Base-by-base conservation (phyloP, 1,284 basidiomycete genomes). In the Ceratobasidium papillatum region DNA sequence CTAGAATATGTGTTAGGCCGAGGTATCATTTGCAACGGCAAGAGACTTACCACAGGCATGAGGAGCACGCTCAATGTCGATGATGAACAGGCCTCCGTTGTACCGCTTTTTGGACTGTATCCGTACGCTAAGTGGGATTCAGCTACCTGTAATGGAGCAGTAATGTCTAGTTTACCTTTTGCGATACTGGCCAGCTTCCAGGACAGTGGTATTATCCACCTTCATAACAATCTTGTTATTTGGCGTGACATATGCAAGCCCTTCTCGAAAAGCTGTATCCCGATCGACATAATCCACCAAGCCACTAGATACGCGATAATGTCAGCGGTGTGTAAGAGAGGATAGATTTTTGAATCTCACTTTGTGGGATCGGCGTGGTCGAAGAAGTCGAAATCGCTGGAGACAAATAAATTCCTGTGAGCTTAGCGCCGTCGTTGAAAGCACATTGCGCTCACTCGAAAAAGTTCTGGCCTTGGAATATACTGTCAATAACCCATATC, bases 21-120 rank as follows among this genome's bases (percentile, higher is more conserved):
- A 51, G 32, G 30, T 34, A 9, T 52, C 22, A 66, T 68, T 17
- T 8, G 51, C 30, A 25, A 11, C 17, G 14, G 22, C 19, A 11
- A n/a, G n/a, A 59, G 45, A 75, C 85, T 54, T 80, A 90, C 89
- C 89, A 80, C 90, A 92, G 51, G 90, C 90, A 88, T 89, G 91
- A 8, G 91, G 91, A 3, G 89, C 89, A 77, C 82, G 85, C 73
- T 89, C 88, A 45, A 91, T 80, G 78, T 92, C 91, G 2, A 92
- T 83, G 75, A 92, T 87, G 79, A 92, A 91, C 7, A 92, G 82
- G 12, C 90, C 90, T 3, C 87, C 88, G 75, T 88, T 90, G 80
- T 91, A 80, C 0, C 62, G 45, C 54, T 78, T 79, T 66, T 77
- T 76, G n/a, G 78, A 75, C 25, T 76, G 66, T 51, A 80, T 78